Conservation (phyloP, 768 basidiomycete species). For the Lentinula raphanica region DNA sequence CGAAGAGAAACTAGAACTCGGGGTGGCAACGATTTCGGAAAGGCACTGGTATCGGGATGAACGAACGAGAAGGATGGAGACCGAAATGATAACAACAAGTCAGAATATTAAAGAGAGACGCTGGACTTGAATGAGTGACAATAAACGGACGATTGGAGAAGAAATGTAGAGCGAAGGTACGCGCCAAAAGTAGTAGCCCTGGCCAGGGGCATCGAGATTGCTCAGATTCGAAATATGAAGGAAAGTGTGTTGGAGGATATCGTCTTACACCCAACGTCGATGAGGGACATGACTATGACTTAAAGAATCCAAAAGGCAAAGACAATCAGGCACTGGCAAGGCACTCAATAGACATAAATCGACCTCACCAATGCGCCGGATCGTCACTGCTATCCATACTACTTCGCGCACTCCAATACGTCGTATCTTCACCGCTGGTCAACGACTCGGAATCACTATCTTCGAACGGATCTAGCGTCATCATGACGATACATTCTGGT, state of each 20-base stretch:
- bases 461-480: neutral
- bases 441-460: neutral
- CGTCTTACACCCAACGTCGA: too few relatives aligned
- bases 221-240: neutral
- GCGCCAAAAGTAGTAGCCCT: too few relatives aligned
- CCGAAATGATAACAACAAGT: neutral
- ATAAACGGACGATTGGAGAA: too few relatives aligned
- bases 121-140: too few relatives aligned
- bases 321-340: too few relatives aligned
- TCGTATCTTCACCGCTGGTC: neutral
- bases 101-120: neutral
- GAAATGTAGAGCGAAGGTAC: neutral
- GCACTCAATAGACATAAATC: too few relatives aligned
- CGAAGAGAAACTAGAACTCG: too few relatives aligned
- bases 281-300: too few relatives aligned
- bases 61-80: neutral
- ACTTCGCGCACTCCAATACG: slow-evolving; percentile 3
- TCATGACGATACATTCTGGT: neutral
- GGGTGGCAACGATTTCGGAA: too few relatives aligned
- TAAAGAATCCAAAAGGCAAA: neutral
- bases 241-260: neutral
- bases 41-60: neutral
- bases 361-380: neutral
- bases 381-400: neutral
- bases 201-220: too few relatives aligned